A percentile compares a stretch with the other conserved stretches of the same genome.
These are phyloP conservation scores for Coemansia sp. DNA, from an alignment of 192 early-diverging fungal species.

Conservation along the genomic window DNA sequence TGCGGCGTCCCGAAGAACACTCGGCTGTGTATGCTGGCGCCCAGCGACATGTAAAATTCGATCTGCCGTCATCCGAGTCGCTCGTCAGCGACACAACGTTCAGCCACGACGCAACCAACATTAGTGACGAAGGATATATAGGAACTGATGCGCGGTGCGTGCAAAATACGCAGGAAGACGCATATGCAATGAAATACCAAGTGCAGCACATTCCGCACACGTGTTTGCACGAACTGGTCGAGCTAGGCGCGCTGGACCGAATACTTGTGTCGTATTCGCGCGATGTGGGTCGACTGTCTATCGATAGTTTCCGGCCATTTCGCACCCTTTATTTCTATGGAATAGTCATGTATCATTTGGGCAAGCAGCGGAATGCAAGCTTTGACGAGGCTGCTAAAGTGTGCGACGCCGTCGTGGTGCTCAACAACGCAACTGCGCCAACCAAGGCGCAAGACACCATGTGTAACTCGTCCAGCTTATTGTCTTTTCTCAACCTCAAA, in stretches of 20 bases:
- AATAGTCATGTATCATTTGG: slow-evolving; percentile 27
- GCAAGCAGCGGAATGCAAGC: slow-evolving; percentile 5
- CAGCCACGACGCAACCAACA: not conserved
- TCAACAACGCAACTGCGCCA: slow-evolving; percentile 31
- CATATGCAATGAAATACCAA: slow-evolving; percentile 4
- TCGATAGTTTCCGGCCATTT: slow-evolving; percentile 35
- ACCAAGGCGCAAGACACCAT: not conserved
- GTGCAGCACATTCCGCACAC: slow-evolving; percentile 29
- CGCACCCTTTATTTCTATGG: slow-evolving; percentile 37
- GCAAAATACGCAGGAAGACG: not conserved
- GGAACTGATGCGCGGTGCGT: not conserved
- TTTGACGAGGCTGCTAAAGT: slow-evolving; percentile 13
- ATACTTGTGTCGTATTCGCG: slow-evolving; percentile 16
- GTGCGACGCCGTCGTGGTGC: slow-evolving; percentile 34
- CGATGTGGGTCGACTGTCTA: slow-evolving; percentile 30
- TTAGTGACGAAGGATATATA: slow-evolving; percentile 12
- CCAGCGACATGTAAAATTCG: slow-evolving; percentile 34
- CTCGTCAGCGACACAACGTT: not conserved
- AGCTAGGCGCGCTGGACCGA: slow-evolving; percentile 33
- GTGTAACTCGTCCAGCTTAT: slow-evolving; percentile 12
- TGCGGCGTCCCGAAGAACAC: slow-evolving; percentile 9
- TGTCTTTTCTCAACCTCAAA: slow-evolving; percentile 24
- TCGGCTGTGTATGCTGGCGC: not conserved
- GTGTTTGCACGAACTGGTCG: slow-evolving; percentile 31
- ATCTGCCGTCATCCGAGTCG: slow-evolving; percentile 6